Evolutionary conservation across 164 flowering plant genomes (phyloP).

Genomic region (Magnolia officinalis): DNA sequence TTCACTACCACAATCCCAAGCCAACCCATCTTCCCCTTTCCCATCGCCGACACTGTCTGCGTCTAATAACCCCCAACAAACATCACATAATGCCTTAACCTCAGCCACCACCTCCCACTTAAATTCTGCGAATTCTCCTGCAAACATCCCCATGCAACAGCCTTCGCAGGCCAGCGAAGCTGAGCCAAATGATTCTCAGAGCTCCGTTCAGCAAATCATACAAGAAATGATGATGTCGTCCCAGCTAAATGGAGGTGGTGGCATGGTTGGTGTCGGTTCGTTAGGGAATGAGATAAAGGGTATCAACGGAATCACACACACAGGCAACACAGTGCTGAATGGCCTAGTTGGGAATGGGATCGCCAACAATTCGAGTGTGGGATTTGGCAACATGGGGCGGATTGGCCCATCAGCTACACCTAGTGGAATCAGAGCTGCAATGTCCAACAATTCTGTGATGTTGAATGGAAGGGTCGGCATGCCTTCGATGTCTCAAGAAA

Average conservation of each 20-base stretch:
- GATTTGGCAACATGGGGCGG: slow-evolving; percentile 54
- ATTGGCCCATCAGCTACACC: slow-evolving; percentile 46
- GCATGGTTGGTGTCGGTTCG: slow-evolving; percentile 49
- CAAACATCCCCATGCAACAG: slow-evolving; percentile 50
- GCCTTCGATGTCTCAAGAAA: slow-evolving; percentile 46
- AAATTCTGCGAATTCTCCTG: slow-evolving; percentile 64
- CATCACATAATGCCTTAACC: slow-evolving; percentile 44
- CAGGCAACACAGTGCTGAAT: slow-evolving; percentile 36
- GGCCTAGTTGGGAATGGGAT: slow-evolving; percentile 53
- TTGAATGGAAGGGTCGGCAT: slow-evolving; percentile 74
- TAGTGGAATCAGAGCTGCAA: slow-evolving; percentile 62
- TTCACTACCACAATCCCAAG: slow-evolving; percentile 51
- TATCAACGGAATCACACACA: slow-evolving; percentile 49
- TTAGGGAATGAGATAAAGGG: slow-evolving; percentile 66
- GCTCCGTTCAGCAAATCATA: slow-evolving; percentile 87
- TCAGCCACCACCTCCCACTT: slow-evolving; percentile 35
- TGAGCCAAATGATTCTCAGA: slow-evolving; percentile 75
- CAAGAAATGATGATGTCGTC: slow-evolving; percentile 83
- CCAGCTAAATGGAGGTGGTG: slow-evolving; percentile 53
- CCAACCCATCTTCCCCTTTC: slow-evolving; percentile 57
- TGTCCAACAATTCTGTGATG: slow-evolving; percentile 46
- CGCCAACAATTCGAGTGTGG: slow-evolving; percentile 33
- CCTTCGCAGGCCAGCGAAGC: slow-evolving; percentile 56
- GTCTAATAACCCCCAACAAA: slow-evolving; percentile 56
- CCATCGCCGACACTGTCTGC: slow-evolving; percentile 78